Conservation (phyloP, 169 alveolate species). For the Plasmodium ovale region DNA sequence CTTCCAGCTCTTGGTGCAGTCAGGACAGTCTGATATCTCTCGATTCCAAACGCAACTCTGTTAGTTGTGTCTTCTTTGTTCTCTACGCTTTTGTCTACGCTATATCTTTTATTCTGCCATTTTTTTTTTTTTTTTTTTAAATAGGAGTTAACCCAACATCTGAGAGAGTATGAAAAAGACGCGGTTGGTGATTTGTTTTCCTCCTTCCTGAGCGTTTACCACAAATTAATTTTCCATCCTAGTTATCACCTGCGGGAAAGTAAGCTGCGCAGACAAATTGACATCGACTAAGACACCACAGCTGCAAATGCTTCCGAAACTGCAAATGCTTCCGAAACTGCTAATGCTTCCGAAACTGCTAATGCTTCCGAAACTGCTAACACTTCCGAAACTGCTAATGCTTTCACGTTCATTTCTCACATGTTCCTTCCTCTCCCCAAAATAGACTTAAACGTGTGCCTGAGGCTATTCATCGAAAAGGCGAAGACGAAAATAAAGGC, state of each 20-base stretch:
- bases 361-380: background rate
- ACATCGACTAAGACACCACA: too few relatives aligned
- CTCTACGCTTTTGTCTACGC: background rate
- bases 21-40: too few relatives aligned
- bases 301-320: background rate
- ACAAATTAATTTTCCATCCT: slow-evolving; percentile 61
- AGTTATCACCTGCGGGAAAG: slow-evolving; percentile 55
- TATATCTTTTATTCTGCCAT: background rate
- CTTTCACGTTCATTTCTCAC: background rate
- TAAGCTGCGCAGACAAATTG: too few relatives aligned
- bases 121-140: background rate
- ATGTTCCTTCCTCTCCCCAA: background rate
- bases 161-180: slow-evolving; percentile 22
- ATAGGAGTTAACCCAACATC: slow-evolving; percentile 32
- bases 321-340: background rate
- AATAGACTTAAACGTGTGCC: slow-evolving; percentile 48
- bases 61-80: background rate
- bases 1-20: too few relatives aligned
- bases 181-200: slow-evolving; percentile 28
- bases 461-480: slow-evolving; percentile 35
- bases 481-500: slow-evolving; percentile 44
- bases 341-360: background rate
- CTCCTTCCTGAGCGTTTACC: slow-evolving; percentile 38
- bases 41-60: too few relatives aligned
- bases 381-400: background rate